phyloP scores from a whole-genome alignment of 179 eudicot genomes.

The Silene coronaria region DNA sequence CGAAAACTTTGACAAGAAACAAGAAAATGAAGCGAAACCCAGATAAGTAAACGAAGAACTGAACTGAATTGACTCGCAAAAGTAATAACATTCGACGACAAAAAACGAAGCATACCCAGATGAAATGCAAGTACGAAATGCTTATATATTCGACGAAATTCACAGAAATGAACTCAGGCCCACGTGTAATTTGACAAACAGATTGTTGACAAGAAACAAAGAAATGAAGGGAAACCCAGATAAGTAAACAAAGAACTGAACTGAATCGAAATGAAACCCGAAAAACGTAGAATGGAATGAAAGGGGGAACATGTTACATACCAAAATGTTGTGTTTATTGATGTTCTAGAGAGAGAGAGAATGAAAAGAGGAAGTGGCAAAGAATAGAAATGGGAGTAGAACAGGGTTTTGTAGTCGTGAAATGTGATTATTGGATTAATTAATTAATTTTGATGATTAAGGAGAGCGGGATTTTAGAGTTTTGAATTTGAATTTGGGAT shows the following conservation, averaged over 20 bases:
- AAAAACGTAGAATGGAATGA: neutral
- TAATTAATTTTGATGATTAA: neutral
- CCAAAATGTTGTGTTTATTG: neutral
- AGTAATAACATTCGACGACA: too few species aligned
- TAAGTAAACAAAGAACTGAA: neutral
- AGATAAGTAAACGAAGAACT: too few species aligned
- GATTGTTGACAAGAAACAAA: neutral
- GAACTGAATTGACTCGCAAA: too few species aligned
- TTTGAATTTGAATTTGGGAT: neutral
- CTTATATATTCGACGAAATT: neutral
- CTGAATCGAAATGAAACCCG: neutral
- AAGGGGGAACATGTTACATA: neutral
- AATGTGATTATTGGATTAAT: neutral
- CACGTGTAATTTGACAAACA: too few species aligned
- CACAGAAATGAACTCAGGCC: neutral
- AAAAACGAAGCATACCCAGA: neutral
- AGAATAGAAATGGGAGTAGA: neutral
- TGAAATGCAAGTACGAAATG: neutral
- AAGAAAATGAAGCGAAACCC: neutral
- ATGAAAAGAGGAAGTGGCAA: neutral
- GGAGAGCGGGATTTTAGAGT: neutral
- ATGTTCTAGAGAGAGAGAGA: neutral
- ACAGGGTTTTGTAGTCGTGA: neutral
- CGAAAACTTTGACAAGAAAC: neutral
- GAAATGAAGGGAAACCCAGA: neutral